Evolutionary conservation across 2,329 filamentous ascomycete species (phyloP).

Genomic region (Penicillium sp.): DNA sequence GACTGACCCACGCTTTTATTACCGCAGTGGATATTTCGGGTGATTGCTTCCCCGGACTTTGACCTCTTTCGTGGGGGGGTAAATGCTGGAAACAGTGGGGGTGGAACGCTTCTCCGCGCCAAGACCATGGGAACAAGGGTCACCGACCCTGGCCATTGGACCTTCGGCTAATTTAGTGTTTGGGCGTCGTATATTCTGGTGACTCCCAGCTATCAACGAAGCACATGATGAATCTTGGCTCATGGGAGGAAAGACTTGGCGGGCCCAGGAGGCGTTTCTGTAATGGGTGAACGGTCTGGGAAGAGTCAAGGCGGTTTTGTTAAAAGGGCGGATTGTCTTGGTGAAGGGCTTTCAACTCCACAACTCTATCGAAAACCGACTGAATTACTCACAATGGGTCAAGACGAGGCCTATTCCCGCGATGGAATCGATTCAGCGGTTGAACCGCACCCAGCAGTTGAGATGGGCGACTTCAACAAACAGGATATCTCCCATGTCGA

Average conservation of each 20-base stretch:
- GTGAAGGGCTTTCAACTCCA: not conserved
- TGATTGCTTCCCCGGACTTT: constrained; percentile 20
- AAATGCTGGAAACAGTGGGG: not conserved
- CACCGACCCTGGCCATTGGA: not conserved
- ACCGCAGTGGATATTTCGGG: constrained; percentile 6
- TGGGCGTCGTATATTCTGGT: not conserved
- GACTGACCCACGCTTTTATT: not conserved
- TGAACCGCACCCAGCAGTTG: not conserved
- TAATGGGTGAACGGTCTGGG: not conserved
- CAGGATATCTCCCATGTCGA: constrained; percentile 49
- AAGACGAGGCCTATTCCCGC: constrained; percentile 4
- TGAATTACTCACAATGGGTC: constrained; percentile 7
- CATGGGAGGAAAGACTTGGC: not conserved
- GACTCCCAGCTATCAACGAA: not conserved
- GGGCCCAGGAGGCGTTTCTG: not conserved
- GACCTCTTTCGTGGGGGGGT: not conserved
- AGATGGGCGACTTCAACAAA: constrained; percentile 20
- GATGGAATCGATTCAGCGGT: constrained; percentile 12
- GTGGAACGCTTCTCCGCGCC: not conserved
- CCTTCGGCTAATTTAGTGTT: not conserved
- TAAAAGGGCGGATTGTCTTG: not conserved
- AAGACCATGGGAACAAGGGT: constrained; percentile 6
- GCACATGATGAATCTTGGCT: constrained; percentile 1
- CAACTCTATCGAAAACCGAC: not conserved
- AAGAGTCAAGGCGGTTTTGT: not conserved